Conservation (phyloP, 768 basidiomycete species). For the Suillus variegatus region DNA sequence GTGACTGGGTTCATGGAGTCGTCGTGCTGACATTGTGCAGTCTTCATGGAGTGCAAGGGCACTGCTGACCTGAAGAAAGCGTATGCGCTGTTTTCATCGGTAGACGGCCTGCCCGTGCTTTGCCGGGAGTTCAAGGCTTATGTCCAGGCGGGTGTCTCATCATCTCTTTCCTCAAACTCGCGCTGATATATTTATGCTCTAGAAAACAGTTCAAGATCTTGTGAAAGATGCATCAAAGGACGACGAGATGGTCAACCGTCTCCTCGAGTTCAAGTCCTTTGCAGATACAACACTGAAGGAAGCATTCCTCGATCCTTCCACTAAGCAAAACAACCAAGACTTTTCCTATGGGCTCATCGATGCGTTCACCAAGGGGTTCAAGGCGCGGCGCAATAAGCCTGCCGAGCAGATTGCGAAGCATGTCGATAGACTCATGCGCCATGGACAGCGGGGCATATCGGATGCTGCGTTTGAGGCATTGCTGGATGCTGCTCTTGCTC, state of each 20-base stretch:
- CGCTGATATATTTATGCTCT: neutral
- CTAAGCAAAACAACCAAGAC: conserved; percentile 46
- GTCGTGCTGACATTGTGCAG: conserved; percentile 37
- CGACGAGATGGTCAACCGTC: conserved; percentile 74
- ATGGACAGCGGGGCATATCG: conserved; percentile 71
- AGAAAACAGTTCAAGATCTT: conserved; percentile 63
- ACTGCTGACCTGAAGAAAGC: conserved; percentile 47
- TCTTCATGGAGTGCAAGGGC: conserved; percentile 52
- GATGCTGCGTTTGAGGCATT: conserved; percentile 63
- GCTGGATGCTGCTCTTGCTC: conserved; percentile 64
- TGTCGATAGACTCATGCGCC: conserved; percentile 84
- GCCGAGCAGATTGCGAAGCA: conserved; percentile 94
- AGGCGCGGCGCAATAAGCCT: conserved; percentile 74
- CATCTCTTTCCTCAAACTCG: conserved; percentile 1
- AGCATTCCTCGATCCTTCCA: conserved; percentile 49
- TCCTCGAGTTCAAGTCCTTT: conserved; percentile 67
- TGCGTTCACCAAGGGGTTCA: conserved; percentile 75
- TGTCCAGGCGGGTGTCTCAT: conserved; percentile 48
- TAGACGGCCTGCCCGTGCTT: conserved; percentile 54
- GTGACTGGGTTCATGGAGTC: conserved; percentile 29
- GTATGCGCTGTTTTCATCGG: conserved; percentile 63
- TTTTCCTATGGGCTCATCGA: conserved; percentile 71
- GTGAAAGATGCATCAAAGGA: conserved; percentile 64
- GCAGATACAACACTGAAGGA: conserved; percentile 50
- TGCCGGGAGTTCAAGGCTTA: conserved; percentile 61